These are phyloP conservation scores for Didymosphaeria variabile DNA, from an alignment of 2,329 filamentous ascomycete genomes.

Conservation along the genomic window DNA sequence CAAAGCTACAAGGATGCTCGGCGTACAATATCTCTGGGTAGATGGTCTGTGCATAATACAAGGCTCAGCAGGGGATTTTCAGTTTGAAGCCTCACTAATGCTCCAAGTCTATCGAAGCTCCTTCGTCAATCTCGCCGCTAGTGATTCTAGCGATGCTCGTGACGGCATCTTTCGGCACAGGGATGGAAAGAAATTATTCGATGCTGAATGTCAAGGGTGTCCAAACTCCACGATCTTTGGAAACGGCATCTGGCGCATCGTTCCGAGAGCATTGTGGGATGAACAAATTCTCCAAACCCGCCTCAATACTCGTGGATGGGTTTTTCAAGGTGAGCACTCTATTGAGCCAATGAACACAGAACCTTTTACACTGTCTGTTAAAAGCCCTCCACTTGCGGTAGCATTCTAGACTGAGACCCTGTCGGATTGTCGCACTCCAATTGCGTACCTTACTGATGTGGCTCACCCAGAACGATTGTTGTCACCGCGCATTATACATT, in stretches of 20 bases:
- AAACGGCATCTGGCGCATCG: constrained; percentile 26
- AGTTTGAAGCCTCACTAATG: background rate
- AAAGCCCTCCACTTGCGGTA: too few species aligned
- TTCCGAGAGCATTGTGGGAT: constrained; percentile 33
- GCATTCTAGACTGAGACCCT: too few species aligned
- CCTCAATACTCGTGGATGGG: constrained; percentile 38
- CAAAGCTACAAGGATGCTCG: constrained; percentile 4
- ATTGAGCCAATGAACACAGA: background rate
- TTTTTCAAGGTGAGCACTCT: constrained; percentile 37
- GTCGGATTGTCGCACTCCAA: too few species aligned
- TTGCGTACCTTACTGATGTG: constrained; percentile 4
- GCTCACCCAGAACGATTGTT: constrained; percentile 34
- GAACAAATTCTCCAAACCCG: constrained; percentile 25
- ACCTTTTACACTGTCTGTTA: too few species aligned
- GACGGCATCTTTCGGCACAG: constrained; percentile 34
- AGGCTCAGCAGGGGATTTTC: constrained; percentile 3
- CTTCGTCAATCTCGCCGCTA: constrained; percentile 41
- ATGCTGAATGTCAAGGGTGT: constrained; percentile 21
- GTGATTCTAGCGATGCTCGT: constrained; percentile 28
- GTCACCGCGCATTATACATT: constrained; percentile 38
- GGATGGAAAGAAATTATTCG: constrained; percentile 23
- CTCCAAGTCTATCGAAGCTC: constrained; percentile 35
- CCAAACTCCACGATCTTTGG: constrained; percentile 23
- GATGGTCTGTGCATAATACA: constrained; percentile 30
- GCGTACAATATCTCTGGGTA: constrained; percentile 27